These are phyloP conservation scores for Colletotrichum sp. DNA, from an alignment of 2,329 filamentous ascomycete genomes.

Conservation along the genomic window DNA sequence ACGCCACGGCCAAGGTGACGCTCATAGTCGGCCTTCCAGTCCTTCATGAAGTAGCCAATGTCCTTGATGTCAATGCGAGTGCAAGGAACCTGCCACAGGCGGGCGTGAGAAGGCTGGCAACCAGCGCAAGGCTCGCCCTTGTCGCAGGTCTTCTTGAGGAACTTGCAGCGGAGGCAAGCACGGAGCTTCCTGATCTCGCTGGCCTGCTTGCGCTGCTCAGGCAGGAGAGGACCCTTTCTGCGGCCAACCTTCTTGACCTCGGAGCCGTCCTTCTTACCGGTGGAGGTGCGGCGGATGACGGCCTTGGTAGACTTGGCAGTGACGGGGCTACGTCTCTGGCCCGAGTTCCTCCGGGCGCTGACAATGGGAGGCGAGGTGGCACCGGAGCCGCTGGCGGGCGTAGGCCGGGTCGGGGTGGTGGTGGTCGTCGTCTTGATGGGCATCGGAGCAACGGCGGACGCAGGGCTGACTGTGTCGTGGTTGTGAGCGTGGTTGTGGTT, in stretches of 20 bases:
- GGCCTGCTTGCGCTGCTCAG: conserved; percentile 94
- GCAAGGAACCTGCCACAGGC: conserved; percentile 96
- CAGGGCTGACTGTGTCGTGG: conserved; percentile 65
- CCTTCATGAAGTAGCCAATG: conserved; percentile 98
- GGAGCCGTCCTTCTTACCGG: conserved; percentile 78
- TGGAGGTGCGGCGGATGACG: conserved; percentile 79
- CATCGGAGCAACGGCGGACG: conserved; percentile 71
- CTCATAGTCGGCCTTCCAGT: conserved; percentile 97
- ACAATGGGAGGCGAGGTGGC: conserved; percentile 67
- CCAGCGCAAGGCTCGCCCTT: conserved; percentile 96
- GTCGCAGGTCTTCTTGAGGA: conserved; percentile 98
- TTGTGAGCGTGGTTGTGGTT: conserved; percentile 47
- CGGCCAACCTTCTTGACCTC: conserved; percentile 92
- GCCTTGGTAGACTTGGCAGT: conserved; percentile 79
- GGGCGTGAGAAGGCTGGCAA: conserved; percentile 93
- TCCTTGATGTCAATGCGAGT: conserved; percentile 99
- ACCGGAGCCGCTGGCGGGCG: conserved; percentile 66
- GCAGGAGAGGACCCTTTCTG: conserved; percentile 85
- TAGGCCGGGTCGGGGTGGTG: conserved; percentile 62
- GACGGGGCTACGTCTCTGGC: conserved; percentile 76
- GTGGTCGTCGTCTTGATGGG: conserved; percentile 69
- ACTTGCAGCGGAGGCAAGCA: conserved; percentile 95
- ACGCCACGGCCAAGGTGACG: conserved; percentile 86
- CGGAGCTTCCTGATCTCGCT: conserved; percentile 95
- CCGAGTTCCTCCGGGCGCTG: conserved; percentile 68